phyloP scores from a whole-genome alignment of 768 basidiomycete species.

The Gelatoporia subvermispora region DNA sequence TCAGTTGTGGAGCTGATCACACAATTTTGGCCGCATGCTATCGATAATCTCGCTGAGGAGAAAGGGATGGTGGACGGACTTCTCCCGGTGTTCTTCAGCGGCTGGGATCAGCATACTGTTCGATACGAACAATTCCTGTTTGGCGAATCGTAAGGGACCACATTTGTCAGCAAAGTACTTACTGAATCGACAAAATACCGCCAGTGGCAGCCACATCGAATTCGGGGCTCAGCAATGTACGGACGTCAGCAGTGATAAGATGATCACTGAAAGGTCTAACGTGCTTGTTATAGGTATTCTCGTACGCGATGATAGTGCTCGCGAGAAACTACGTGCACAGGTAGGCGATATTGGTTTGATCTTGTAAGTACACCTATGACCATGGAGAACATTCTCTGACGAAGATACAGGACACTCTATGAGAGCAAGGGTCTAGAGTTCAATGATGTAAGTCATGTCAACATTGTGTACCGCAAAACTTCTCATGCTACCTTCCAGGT shows the following conservation, averaged over 20 bases:
- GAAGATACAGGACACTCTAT: constrained; percentile 40
- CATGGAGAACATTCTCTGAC: neutral
- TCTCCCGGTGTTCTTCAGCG: constrained; percentile 54
- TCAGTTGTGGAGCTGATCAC: constrained; percentile 59
- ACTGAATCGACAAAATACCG: too few species aligned
- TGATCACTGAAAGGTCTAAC: neutral
- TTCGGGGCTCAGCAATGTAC: constrained; percentile 66
- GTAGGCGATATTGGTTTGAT: constrained; percentile 55
- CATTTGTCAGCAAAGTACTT: neutral
- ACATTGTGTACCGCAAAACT: neutral
- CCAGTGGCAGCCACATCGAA: constrained; percentile 46
- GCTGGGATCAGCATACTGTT: constrained; percentile 38
- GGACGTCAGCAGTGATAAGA: constrained; percentile 10
- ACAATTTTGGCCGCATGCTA: constrained; percentile 57
- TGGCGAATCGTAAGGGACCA: constrained; percentile 35
- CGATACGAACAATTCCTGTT: constrained; percentile 56
- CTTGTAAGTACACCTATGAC: constrained; percentile 36
- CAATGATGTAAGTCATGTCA: constrained; percentile 41
- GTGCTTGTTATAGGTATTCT: constrained; percentile 49
- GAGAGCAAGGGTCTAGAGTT: constrained; percentile 68
- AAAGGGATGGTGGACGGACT: constrained; percentile 47
- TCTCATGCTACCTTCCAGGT: constrained; percentile 37
- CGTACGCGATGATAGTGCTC: constrained; percentile 56
- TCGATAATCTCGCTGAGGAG: constrained; percentile 56
- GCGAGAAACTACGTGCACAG: constrained; percentile 40